Percentiles rank a stretch among this genome's conserved stretches.
Evolutionary conservation across 169 alveolate genomes (phyloP).

Genomic region (Plasmodium yoelii): DNA sequence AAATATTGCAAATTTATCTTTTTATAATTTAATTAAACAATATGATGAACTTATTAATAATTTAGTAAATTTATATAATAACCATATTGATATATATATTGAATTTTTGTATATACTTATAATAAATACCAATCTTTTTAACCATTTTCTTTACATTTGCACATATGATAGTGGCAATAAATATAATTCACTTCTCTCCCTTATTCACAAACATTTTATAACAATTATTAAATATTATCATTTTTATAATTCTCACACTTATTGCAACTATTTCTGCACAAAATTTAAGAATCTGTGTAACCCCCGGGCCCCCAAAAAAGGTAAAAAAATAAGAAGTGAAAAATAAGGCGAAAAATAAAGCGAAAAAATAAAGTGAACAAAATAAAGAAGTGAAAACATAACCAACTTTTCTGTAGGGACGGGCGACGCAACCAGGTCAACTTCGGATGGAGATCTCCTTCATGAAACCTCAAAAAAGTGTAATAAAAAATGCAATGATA

Average conservation of each 20-base stretch:
- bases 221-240: constrained; percentile 34
- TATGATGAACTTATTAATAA: constrained; percentile 28
- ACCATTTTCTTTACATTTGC: constrained; percentile 42
- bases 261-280: constrained; percentile 24
- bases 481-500: no score
- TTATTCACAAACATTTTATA: constrained; percentile 40
- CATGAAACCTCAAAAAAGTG: no score
- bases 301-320: no score
- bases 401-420: no score
- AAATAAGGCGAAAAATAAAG: neutral
- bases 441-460: no score
- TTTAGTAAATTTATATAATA: constrained; percentile 21
- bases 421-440: no score
- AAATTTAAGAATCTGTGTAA: no score
- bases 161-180: constrained; percentile 36
- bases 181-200: constrained; percentile 15
- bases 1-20: neutral
- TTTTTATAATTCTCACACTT: constrained; percentile 10
- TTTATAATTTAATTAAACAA: neutral
- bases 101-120: constrained; percentile 47
- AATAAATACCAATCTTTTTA: constrained; percentile 46
- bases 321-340: constrained; percentile 1
- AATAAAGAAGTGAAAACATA: no score
- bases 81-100: constrained; percentile 27
- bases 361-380: neutral